Evolutionary conservation across 1,284 basidiomycete genomes (phyloP), one percentile per base, ranked within the genome.

Genomic region (Heimioporus retisporus): DNA sequence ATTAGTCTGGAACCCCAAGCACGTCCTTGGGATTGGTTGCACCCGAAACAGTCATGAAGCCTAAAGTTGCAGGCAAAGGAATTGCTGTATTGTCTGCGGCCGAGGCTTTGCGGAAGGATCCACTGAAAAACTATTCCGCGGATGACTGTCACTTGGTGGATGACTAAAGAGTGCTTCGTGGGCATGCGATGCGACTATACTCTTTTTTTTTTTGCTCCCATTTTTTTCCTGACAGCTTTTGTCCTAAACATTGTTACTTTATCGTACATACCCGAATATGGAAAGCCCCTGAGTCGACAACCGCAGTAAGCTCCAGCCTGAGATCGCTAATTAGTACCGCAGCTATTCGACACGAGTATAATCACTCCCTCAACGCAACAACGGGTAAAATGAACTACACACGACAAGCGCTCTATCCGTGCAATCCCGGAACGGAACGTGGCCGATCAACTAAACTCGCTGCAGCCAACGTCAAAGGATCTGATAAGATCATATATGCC

Each of bases 361-460:
- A 55, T 59, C 50, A n/a, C 53, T 55, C 60, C 40, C 56, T 55
- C 48, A 15, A 56, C 55, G 4, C 56, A 60, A 40, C 59, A 58
- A 35, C 46, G 54, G 3, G 60, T 57, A 23, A 35, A 57, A 77
- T 77, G 76, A 70, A 42, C 43, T 78, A 77, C 54, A 75, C 64
- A 4, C 66, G 67, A 53, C 70, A 69, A 15, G 83, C 81, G 18
- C 68, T 95, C 28, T 94, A 90, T 76, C 89, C 95, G 7, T 88
- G 90, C 68, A 94, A 93, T 74, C 95, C 95, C 7, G 82, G 82
- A 42, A 95, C 95, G 3, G 81, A 88, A 46, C 87, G 94, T 28
- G 95, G 93, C 19, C 81, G 82, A 64, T 86, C 93, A 6, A 96
- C 95, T 31, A 97, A 96, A 82, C 88, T 98, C 63, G 90, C 90